Percentiles rank a stretch among this genome's conserved stretches.
Evolutionary conservation across 495 filamentous ascomycete genomes (phyloP).

Genomic region (Penicillium paradoxum): DNA sequence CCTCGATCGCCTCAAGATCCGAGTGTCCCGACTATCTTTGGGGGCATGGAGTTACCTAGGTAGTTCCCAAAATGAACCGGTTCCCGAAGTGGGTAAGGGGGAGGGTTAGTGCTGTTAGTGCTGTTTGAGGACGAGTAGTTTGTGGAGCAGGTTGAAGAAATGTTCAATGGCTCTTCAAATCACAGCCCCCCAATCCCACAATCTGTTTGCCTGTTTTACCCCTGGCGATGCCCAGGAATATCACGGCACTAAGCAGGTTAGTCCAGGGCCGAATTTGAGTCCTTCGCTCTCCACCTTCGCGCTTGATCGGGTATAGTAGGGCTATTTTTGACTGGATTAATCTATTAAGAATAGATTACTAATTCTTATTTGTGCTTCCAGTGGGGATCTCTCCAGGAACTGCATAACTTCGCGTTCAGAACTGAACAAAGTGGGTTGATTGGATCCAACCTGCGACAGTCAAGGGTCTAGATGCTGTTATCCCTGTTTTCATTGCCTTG

Average conservation of each 20-base stretch:
- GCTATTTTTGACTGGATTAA: neutral
- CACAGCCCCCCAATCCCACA: neutral
- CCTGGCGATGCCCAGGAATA: neutral
- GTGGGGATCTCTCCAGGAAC: neutral
- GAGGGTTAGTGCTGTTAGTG: constrained; percentile 10
- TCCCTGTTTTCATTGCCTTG: neutral
- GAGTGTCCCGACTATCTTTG: neutral
- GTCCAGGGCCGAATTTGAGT: neutral
- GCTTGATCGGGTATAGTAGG: neutral
- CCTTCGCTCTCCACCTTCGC: neutral
- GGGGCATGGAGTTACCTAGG: too few species aligned
- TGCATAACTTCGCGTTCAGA: neutral
- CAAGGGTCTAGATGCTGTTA: neutral
- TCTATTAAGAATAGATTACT: neutral
- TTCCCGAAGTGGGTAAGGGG: constrained; percentile 10
- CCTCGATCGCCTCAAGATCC: constrained; percentile 19
- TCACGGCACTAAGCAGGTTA: neutral
- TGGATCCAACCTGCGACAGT: too few species aligned
- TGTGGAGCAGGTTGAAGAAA: constrained; percentile 8
- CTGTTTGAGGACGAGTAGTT: constrained; percentile 12
- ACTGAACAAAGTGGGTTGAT: neutral
- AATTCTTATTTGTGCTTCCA: neutral
- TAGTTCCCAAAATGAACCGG: constrained; percentile 10
- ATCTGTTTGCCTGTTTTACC: neutral
- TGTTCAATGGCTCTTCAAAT: neutral